A percentile compares a stretch with the other conserved stretches of the same genome.
phyloP scores from a whole-genome alignment of 2,329 filamentous ascomycete species.

The Sarocladium strictum region DNA sequence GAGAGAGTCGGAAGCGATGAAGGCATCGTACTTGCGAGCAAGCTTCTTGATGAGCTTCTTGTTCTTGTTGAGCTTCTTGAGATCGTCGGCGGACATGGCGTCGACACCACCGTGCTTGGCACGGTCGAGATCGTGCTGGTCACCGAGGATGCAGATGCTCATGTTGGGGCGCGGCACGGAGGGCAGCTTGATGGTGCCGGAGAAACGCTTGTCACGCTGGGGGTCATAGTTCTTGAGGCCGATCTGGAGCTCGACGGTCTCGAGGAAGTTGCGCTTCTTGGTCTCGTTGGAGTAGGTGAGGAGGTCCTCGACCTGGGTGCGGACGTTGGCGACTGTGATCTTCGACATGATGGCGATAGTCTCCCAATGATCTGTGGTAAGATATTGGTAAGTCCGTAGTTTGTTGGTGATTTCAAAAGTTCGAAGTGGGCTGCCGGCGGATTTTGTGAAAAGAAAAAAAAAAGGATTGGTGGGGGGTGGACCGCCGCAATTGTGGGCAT shows the following conservation, averaged over 20 bases:
- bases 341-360: slow-evolving; percentile 77
- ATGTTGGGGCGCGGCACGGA: slow-evolving; percentile 86
- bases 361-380: slow-evolving; percentile 66
- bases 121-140: slow-evolving; percentile 97
- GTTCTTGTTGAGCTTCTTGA: slow-evolving; percentile 99
- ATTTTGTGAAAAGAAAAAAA: slow-evolving; percentile 14
- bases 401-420: slow-evolving; percentile 17
- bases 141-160: slow-evolving; percentile 65
- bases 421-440: slow-evolving; percentile 11
- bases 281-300: slow-evolving; percentile 90
- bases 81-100: slow-evolving; percentile 95
- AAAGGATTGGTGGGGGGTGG: slow-evolving; percentile 20
- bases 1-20: slow-evolving; percentile 91
- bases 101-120: slow-evolving; percentile 98
- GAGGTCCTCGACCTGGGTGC: slow-evolving; percentile 86
- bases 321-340: slow-evolving; percentile 91
- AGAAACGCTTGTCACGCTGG: slow-evolving; percentile 99
- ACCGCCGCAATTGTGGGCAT: slow-evolving; percentile 17
- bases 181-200: slow-evolving; percentile 94
- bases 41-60: slow-evolving; percentile 99
- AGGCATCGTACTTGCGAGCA: slow-evolving; percentile 99
- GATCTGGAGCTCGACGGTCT: slow-evolving; percentile 88
- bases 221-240: slow-evolving; percentile 99
- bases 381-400: slow-evolving; percentile 62
- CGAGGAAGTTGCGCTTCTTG: slow-evolving; percentile 98